Conservation (phyloP, 202 grass and related monocot species). For the Bolboschoenoplectus hybrid region DNA sequence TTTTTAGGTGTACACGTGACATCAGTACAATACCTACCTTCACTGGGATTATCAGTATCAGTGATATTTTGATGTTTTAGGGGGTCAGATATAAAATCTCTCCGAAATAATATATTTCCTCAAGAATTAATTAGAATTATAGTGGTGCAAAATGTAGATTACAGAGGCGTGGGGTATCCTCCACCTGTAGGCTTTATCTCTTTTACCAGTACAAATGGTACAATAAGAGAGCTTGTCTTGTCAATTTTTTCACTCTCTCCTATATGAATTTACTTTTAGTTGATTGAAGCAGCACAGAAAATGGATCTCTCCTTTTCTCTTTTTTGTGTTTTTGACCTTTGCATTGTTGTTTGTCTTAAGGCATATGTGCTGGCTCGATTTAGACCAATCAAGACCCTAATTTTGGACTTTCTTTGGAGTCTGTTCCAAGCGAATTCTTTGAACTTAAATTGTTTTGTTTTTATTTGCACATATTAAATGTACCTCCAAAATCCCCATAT, state of each 20-base stretch:
- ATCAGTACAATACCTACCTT: not conserved
- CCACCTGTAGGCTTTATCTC: constrained; percentile 29
- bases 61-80: constrained; percentile 7
- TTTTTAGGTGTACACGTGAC: not conserved
- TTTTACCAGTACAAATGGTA: constrained; percentile 26
- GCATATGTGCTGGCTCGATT: constrained; percentile 30
- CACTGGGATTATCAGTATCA: not conserved
- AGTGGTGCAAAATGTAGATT: not conserved
- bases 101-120: not conserved
- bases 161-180: constrained; percentile 36
- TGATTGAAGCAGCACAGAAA: constrained; percentile 31
- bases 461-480: not conserved
- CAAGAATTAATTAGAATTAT: not conserved
- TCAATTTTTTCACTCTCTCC: constrained; percentile 27
- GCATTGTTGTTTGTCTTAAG: constrained; percentile 31
- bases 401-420: constrained; percentile 12
- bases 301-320: constrained; percentile 29
- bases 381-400: constrained; percentile 9
- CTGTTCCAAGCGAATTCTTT: not conserved
- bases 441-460: not conserved
- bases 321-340: constrained; percentile 35
- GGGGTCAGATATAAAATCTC: not conserved
- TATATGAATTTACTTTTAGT: constrained; percentile 22
- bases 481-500: not conserved
- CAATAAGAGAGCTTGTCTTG: constrained; percentile 13